Evolutionary conservation across 208 protist species (phyloP).

Genomic region (Acanthamoeba royreba): DNA sequence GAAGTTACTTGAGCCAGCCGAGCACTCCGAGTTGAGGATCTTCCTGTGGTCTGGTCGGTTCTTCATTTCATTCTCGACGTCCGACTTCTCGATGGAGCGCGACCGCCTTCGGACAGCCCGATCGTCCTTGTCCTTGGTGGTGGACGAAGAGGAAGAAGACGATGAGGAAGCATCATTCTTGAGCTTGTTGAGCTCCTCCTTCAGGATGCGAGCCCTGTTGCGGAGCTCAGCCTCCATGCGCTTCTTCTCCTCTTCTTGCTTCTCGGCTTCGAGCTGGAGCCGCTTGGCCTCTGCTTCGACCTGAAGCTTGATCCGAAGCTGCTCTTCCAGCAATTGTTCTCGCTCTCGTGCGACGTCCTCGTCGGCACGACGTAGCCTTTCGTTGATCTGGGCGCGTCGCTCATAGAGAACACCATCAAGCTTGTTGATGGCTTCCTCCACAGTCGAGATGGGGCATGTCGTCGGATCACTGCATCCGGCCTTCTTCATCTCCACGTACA

Average conservation of each 20-base stretch:
- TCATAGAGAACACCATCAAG: neutral
- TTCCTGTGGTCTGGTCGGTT: neutral
- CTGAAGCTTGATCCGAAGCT: neutral
- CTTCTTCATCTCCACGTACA: neutral
- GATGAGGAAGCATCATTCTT: neutral
- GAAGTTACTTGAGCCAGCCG: neutral
- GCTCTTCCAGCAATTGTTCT: neutral
- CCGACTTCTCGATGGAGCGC: too few species aligned
- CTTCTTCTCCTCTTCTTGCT: neutral
- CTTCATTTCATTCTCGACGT: neutral
- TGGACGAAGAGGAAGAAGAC: neutral
- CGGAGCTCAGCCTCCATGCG: neutral
- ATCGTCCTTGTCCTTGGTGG: too few species aligned
- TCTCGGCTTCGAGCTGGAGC: too few species aligned
- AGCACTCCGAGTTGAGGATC: neutral
- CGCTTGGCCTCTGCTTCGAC: neutral
- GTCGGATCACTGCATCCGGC: neutral
- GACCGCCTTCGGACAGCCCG: too few species aligned
- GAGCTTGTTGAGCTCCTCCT: slow-evolving; percentile 18
- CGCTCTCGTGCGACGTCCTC: neutral
- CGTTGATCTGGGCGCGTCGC: neutral
- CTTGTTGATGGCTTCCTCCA: neutral
- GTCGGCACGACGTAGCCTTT: neutral
- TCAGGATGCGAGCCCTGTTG: neutral
- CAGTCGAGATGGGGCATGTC: neutral